These are phyloP conservation scores for Aristolochia californica DNA, from an alignment of 164 flowering plant genomes.

Conservation along the genomic window DNA sequence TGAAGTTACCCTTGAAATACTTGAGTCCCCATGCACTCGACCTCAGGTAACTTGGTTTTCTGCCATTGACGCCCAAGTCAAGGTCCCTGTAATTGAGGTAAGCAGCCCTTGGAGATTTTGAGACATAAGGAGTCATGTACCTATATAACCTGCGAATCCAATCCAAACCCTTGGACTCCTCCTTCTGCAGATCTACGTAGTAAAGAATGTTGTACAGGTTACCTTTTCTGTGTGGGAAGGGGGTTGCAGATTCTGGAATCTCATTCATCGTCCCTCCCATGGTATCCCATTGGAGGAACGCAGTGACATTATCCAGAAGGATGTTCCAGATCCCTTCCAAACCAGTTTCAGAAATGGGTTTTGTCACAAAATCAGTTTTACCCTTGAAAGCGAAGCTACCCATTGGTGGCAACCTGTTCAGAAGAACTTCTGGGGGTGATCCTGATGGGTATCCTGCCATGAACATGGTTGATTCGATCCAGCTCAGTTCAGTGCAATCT, in stretches of 20 bases:
- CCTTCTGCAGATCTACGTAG: slow-evolving; percentile 4
- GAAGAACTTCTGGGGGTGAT: slow-evolving; percentile 9
- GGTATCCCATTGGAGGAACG: slow-evolving; percentile 7
- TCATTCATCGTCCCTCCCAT: slow-evolving; percentile 16
- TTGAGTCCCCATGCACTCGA: slow-evolving; percentile 11
- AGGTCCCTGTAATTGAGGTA: slow-evolving; percentile 3
- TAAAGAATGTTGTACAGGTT: slow-evolving; percentile 10
- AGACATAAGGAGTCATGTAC: slow-evolving; percentile 7
- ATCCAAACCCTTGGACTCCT: slow-evolving; percentile 2
- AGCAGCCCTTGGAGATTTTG: slow-evolving; percentile 12
- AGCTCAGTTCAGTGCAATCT: slow-evolving; percentile 21
- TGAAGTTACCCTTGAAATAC: slow-evolving; percentile 18
- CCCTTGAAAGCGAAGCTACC: slow-evolving; percentile 2
- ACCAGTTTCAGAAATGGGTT: slow-evolving; percentile 11
- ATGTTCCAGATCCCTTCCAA: slow-evolving; percentile 3
- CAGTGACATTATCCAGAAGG: neutral
- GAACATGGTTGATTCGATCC: slow-evolving; percentile 23
- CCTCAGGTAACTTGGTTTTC: neutral
- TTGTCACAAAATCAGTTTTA: slow-evolving; percentile 7
- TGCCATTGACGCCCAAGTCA: slow-evolving; percentile 2
- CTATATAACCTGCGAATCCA: slow-evolving; percentile 7
- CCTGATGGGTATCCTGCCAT: slow-evolving; percentile 7
- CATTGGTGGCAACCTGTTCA: slow-evolving; percentile 2
- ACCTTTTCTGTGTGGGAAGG: slow-evolving; percentile 17
- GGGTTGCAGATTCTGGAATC: slow-evolving; percentile 10